A percentile compares a stretch with the other conserved stretches of the same genome.
Conservation (phyloP, 208 protist species). For the Leishmania tropica region DNA sequence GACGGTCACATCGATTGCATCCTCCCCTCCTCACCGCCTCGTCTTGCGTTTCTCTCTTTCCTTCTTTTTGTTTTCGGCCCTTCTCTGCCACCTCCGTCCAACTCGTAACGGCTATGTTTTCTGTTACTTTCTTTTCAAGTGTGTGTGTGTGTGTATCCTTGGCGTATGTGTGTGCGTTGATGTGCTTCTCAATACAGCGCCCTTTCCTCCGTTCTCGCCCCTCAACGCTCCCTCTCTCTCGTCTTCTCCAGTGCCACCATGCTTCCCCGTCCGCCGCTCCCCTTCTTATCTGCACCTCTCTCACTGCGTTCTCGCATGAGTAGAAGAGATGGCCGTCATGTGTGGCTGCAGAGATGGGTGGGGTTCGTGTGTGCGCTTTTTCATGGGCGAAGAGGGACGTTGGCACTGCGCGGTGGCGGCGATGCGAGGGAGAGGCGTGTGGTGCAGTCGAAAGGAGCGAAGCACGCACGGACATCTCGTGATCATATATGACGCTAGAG, state of each 20-base stretch:
- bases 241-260: neutral
- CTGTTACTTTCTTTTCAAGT: neutral
- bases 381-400: neutral
- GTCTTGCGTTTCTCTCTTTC: neutral
- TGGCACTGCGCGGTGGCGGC: neutral
- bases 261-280: neutral
- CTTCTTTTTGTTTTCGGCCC: neutral
- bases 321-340: neutral
- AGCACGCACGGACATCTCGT: neutral
- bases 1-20: neutral
- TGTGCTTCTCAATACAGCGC: constrained; percentile 4
- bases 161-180: neutral
- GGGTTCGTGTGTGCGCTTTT: neutral
- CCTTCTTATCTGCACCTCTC: neutral
- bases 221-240: neutral
- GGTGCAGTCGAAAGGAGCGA: neutral
- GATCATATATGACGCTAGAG: neutral
- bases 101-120: constrained; percentile 20
- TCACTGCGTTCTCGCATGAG: neutral
- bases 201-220: neutral
- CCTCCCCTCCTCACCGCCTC: neutral
- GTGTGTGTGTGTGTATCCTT: neutral
- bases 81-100: constrained; percentile 7
- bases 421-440: neutral
- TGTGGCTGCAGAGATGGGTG: neutral